These are phyloP conservation scores for Apiospora kogelbergensis DNA, from an alignment of 2,329 filamentous ascomycete genomes.

Conservation along the genomic window DNA sequence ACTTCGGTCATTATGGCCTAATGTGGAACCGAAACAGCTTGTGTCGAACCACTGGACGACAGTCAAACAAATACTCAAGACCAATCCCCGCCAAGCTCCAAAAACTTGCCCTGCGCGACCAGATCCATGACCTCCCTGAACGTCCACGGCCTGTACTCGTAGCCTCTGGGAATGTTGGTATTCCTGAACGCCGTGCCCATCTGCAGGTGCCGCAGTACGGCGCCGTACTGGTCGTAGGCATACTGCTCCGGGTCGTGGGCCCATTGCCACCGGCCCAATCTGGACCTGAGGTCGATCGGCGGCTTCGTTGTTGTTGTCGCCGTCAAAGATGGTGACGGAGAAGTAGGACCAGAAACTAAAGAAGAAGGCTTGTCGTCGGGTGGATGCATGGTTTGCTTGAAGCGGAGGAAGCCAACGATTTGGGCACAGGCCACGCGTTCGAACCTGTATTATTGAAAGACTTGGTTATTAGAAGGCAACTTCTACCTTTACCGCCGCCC, in stretches of 20 bases:
- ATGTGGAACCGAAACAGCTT: neutral
- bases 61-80: neutral
- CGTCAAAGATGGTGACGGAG: constrained; percentile 14
- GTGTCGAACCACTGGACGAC: neutral
- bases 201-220: constrained; percentile 23
- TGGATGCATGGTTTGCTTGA: constrained; percentile 11
- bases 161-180: constrained; percentile 28
- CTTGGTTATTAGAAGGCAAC: neutral
- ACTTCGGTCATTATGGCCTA: neutral
- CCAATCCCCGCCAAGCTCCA: constrained; percentile 10
- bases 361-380: constrained; percentile 44
- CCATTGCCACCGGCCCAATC: constrained; percentile 23
- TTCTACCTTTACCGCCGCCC: neutral
- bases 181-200: constrained; percentile 27
- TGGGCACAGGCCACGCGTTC: constrained; percentile 46
- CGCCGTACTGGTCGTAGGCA: constrained; percentile 27
- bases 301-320: constrained; percentile 12
- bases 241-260: constrained; percentile 32
- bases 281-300: constrained; percentile 9
- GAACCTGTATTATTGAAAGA: constrained; percentile 31
- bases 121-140: constrained; percentile 15
- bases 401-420: constrained; percentile 42
- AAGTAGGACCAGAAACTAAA: constrained; percentile 29
- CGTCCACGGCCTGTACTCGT: constrained; percentile 30
- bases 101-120: neutral